Evolutionary conservation across 2,329 filamentous ascomycete species (phyloP).

Genomic region (Neonectria magnoliae): DNA sequence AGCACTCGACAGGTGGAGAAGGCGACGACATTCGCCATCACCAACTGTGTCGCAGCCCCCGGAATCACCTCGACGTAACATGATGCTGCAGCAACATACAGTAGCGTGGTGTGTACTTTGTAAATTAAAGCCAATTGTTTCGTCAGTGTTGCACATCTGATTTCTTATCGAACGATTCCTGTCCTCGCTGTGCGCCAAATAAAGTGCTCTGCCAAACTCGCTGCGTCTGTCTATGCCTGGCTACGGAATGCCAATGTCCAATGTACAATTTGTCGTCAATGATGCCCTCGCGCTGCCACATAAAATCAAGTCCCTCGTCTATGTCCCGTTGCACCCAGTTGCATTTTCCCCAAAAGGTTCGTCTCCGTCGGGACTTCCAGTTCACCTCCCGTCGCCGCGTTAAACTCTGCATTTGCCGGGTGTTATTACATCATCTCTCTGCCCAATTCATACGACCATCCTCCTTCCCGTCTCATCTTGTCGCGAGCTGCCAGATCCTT

Average conservation of each 20-base stretch:
- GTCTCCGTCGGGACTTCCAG: conserved; percentile 21
- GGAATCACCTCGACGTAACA: not conserved
- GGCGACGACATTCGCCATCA: conserved; percentile 3
- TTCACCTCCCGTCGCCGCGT: conserved; percentile 22
- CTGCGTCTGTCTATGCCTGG: conserved; percentile 9
- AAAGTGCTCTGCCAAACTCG: conserved; percentile 20
- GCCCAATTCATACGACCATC: conserved; percentile 78
- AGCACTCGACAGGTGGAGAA: conserved; percentile 23
- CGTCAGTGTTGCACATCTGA: conserved; percentile 20
- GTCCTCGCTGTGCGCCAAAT: conserved; percentile 38
- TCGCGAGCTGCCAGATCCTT: conserved; percentile 84
- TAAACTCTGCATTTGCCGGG: conserved; percentile 16
- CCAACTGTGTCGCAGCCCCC: not conserved
- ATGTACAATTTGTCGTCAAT: conserved; percentile 35
- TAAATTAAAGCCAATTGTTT: conserved; percentile 12
- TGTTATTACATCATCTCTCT: conserved; percentile 54
- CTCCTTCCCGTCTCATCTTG: conserved; percentile 81
- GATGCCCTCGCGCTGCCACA: conserved; percentile 28
- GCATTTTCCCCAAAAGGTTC: conserved; percentile 13
- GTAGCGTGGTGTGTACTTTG: not conserved
- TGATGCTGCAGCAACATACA: not conserved
- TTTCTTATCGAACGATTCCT: not conserved
- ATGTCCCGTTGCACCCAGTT: conserved; percentile 15
- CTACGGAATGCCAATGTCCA: conserved; percentile 18
- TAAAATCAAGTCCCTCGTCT: conserved; percentile 26